phyloP scores from a whole-genome alignment of 2,329 filamentous ascomycete genomes.

The Chlorencoelia australis region DNA sequence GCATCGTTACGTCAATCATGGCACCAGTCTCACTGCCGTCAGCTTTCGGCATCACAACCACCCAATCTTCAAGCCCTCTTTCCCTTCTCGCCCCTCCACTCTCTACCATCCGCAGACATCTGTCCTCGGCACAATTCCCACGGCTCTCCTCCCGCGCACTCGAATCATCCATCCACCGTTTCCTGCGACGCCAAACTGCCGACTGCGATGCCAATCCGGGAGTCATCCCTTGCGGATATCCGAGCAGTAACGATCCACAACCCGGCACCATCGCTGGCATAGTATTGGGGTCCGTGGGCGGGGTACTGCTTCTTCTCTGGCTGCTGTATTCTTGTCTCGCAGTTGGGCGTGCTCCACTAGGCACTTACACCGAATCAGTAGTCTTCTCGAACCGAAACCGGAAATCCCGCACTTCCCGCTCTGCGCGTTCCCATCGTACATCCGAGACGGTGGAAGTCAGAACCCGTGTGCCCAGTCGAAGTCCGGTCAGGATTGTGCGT shows the following conservation, averaged over 20 bases:
- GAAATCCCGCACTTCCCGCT: constrained; percentile 12
- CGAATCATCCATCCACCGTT: too few relatives aligned
- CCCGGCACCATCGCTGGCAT: constrained; percentile 52
- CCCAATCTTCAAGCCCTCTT: not conserved
- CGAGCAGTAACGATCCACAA: constrained; percentile 38
- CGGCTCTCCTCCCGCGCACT: too few relatives aligned
- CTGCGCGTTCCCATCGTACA: constrained; percentile 11
- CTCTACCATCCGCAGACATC: too few relatives aligned
- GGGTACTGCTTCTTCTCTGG: constrained; percentile 43
- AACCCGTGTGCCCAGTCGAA: constrained; percentile 4
- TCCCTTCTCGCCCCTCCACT: not conserved
- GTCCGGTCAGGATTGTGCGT: constrained; percentile 17
- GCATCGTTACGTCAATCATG: constrained; percentile 5
- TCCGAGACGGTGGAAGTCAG: constrained; percentile 23
- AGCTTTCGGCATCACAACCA: not conserved
- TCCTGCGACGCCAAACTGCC: too few relatives aligned
- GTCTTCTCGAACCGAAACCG: constrained; percentile 11
- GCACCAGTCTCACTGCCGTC: constrained; percentile 1
- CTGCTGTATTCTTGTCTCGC: constrained; percentile 32
- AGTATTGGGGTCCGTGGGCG: constrained; percentile 42
- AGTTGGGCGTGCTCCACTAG: constrained; percentile 7
- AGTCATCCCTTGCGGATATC: constrained; percentile 53
- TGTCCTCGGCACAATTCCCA: too few relatives aligned
- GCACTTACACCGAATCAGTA: constrained; percentile 14
- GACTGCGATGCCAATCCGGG: not conserved